These are phyloP conservation scores for Pythium folliculosum DNA, from an alignment of 352 stramenopile species.

Conservation along the genomic window DNA sequence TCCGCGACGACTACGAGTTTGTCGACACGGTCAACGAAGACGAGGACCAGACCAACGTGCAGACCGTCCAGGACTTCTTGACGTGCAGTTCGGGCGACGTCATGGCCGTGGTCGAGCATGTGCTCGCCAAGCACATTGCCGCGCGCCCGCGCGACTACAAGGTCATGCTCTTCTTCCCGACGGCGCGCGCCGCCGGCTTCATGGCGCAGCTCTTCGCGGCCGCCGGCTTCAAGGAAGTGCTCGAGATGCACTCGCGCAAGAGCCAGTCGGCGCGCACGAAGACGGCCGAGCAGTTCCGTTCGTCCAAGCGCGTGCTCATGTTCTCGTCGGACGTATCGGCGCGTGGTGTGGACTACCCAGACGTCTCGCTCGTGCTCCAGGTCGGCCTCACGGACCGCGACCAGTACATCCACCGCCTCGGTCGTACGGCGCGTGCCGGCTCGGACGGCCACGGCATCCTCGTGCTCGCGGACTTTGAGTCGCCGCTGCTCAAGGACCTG, in stretches of 20 bases:
- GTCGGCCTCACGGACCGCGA: conserved; percentile 84
- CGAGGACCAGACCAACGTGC: conserved; percentile 87
- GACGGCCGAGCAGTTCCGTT: conserved; percentile 89
- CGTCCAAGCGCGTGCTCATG: conserved; percentile 85
- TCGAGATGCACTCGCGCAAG: conserved; percentile 97
- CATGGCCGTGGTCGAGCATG: conserved; percentile 64
- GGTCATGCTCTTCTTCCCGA: conserved; percentile 95
- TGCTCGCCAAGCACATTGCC: conserved; percentile 75
- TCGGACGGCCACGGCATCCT: conserved; percentile 86
- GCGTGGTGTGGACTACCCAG: conserved; percentile 94
- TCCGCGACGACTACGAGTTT: conserved; percentile 88
- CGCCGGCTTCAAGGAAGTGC: conserved; percentile 67
- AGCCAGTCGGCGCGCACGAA: conserved; percentile 89
- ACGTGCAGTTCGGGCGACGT: conserved; percentile 71
- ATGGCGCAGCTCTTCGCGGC: conserved; percentile 89
- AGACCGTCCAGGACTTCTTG: conserved; percentile 87
- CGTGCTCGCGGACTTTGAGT: conserved; percentile 87
- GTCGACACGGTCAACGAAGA: conserved; percentile 94
- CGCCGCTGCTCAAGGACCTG: conserved; percentile 65
- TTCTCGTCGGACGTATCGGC: conserved; percentile 95
- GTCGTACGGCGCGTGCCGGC: conserved; percentile 90
- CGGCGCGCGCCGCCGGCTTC: conserved; percentile 85
- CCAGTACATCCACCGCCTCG: conserved; percentile 96
- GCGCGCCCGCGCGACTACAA: conserved; percentile 83
- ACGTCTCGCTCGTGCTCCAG: conserved; percentile 90